A percentile compares a stretch with the other conserved stretches of the same genome.
Evolutionary conservation across 345 rosid species (phyloP).

Genomic region (Lagerstroemia speciosa): DNA sequence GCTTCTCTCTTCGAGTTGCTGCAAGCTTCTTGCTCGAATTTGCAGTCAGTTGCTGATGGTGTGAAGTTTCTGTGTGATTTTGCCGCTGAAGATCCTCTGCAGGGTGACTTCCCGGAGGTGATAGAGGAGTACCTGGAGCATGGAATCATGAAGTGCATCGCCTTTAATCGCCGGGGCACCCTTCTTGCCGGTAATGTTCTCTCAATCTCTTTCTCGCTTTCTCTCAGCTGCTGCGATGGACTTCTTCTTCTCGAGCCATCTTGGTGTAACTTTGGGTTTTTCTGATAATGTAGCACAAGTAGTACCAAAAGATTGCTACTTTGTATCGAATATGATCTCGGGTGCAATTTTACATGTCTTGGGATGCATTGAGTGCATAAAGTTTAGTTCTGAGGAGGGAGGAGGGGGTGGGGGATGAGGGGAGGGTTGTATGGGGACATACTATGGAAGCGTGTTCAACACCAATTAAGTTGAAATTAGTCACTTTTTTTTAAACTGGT

Average conservation of each 20-base stretch:
- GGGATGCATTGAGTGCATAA: background rate
- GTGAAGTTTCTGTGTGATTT: background rate
- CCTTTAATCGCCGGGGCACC: constrained; percentile 95
- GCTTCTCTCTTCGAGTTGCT: background rate
- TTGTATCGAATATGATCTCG: background rate
- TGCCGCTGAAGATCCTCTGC: constrained; percentile 56
- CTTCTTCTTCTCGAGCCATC: background rate
- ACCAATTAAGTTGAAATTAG: background rate
- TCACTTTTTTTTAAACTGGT: background rate
- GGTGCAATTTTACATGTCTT: background rate
- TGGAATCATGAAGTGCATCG: constrained; percentile 86
- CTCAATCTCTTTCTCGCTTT: background rate
- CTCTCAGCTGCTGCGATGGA: background rate
- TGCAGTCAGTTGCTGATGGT: background rate
- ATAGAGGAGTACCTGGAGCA: constrained; percentile 95
- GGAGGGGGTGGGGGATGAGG: background rate
- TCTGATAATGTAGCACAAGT: background rate
- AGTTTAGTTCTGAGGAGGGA: background rate
- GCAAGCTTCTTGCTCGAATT: background rate
- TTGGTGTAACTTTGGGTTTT: background rate
- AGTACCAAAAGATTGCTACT: background rate
- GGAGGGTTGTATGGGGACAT: background rate
- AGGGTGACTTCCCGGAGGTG: constrained; percentile 98
- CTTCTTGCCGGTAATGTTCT: constrained; percentile 79
- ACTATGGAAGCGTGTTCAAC: background rate